phyloP scores from a whole-genome alignment of 2,329 filamentous ascomycete genomes.

The Onygena corvina region DNA sequence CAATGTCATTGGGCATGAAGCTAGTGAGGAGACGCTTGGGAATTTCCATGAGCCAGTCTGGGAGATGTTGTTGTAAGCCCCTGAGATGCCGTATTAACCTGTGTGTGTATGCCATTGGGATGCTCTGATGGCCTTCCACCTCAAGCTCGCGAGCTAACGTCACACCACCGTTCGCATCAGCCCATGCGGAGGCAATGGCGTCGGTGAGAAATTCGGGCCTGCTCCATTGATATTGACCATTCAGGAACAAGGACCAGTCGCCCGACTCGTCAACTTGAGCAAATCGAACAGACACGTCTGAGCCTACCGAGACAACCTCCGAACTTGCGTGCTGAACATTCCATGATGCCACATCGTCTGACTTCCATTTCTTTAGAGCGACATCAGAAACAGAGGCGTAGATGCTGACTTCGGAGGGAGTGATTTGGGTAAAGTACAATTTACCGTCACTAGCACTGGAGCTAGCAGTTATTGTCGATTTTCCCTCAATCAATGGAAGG shows the following conservation, averaged over 20 bases:
- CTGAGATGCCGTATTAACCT: slow-evolving; percentile 68
- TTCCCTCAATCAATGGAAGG: slow-evolving; percentile 50
- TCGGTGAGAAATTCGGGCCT: slow-evolving; percentile 72
- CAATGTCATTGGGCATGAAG: slow-evolving; percentile 45
- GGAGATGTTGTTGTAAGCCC: slow-evolving; percentile 61
- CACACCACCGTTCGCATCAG: slow-evolving; percentile 61
- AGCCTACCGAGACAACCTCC: slow-evolving; percentile 65
- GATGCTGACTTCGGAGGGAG: slow-evolving; percentile 59
- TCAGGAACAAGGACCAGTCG: slow-evolving; percentile 75
- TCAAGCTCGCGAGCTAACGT: slow-evolving; percentile 69
- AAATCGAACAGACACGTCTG: slow-evolving; percentile 64
- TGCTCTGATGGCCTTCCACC: slow-evolving; percentile 71
- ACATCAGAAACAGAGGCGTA: slow-evolving; percentile 65
- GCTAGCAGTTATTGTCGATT: slow-evolving; percentile 49
- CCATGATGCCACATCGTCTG: slow-evolving; percentile 38
- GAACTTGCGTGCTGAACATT: slow-evolving; percentile 57
- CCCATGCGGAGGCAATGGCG: slow-evolving; percentile 67
- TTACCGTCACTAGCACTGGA: slow-evolving; percentile 66
- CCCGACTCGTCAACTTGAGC: slow-evolving; percentile 53
- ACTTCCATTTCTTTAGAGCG: slow-evolving; percentile 62
- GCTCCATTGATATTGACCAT: slow-evolving; percentile 68
- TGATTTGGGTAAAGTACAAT: slow-evolving; percentile 79
- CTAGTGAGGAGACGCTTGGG: slow-evolving; percentile 57
- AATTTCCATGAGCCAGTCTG: slow-evolving; percentile 57
- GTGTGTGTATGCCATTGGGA: slow-evolving; percentile 72